Percentiles rank a stretch among this genome's conserved stretches.
Evolutionary conservation across 2,329 filamentous ascomycete species (phyloP).

Genomic region (Albifimbria verrucaria): DNA sequence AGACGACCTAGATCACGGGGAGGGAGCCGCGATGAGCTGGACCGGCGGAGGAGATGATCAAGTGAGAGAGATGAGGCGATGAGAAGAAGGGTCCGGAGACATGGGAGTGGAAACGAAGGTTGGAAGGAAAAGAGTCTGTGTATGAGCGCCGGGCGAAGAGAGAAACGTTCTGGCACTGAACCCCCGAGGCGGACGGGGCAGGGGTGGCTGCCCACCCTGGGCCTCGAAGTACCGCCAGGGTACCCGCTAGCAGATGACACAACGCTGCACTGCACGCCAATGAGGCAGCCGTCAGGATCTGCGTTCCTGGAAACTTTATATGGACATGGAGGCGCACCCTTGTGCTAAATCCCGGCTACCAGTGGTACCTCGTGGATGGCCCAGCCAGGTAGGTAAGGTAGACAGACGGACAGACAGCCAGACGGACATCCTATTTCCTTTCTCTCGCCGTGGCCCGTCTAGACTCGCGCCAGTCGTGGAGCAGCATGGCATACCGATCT

Average conservation of each 20-base stretch:
- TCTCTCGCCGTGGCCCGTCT: background rate
- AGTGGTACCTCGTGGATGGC: slow-evolving; percentile 17
- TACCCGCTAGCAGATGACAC: slow-evolving; percentile 19
- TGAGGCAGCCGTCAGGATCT: background rate
- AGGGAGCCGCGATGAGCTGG: background rate
- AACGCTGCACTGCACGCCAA: background rate
- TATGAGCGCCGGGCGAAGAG: slow-evolving; percentile 33
- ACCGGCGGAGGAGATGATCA: background rate
- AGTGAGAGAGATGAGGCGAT: slow-evolving; percentile 18
- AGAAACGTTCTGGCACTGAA: slow-evolving; percentile 32
- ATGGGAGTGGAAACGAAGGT: slow-evolving; percentile 26
- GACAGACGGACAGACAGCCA: no score
- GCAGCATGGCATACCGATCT: slow-evolving; percentile 30
- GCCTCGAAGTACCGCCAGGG: slow-evolving; percentile 16
- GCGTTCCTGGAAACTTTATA: slow-evolving; percentile 23
- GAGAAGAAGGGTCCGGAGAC: slow-evolving; percentile 21
- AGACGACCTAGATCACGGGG: slow-evolving; percentile 5
- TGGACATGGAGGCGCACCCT: slow-evolving; percentile 23
- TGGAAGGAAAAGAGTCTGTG: slow-evolving; percentile 29
- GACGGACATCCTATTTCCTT: no score
- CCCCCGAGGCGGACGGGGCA: slow-evolving; percentile 31
- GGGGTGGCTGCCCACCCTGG: slow-evolving; percentile 31
- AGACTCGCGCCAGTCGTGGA: slow-evolving; percentile 35
- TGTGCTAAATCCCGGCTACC: slow-evolving; percentile 31
- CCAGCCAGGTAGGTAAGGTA: background rate